These are phyloP conservation scores for Claviceps citrina DNA, from an alignment of 2,329 filamentous ascomycete genomes.

Conservation along the genomic window DNA sequence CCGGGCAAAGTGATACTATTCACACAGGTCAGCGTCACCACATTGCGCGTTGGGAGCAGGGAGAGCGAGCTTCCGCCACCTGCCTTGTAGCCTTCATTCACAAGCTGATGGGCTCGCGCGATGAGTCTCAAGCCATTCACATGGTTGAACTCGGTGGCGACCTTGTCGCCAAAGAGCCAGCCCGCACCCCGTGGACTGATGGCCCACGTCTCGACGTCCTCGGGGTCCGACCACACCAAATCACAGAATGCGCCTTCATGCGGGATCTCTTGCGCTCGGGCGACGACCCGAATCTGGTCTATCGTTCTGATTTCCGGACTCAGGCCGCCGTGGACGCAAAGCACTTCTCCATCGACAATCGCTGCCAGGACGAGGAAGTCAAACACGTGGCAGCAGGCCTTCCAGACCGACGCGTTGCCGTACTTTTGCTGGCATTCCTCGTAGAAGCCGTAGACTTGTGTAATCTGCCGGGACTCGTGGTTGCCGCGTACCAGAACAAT, in stretches of 20 bases:
- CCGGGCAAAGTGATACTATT: slow-evolving; percentile 81
- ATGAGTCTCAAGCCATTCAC: slow-evolving; percentile 95
- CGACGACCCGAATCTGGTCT: slow-evolving; percentile 97
- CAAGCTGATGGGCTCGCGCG: slow-evolving; percentile 90
- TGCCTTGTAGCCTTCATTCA: slow-evolving; percentile 96
- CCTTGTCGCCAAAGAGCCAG: slow-evolving; percentile 94
- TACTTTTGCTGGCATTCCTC: slow-evolving; percentile 98
- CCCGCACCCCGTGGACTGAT: slow-evolving; percentile 90
- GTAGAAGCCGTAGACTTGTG: slow-evolving; percentile 97
- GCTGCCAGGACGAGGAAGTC: slow-evolving; percentile 93
- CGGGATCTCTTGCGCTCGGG: slow-evolving; percentile 91
- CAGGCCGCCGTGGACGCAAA: slow-evolving; percentile 88
- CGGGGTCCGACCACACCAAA: slow-evolving; percentile 93
- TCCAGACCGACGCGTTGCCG: slow-evolving; percentile 98
- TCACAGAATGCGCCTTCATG: slow-evolving; percentile 98
- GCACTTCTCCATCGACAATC: slow-evolving; percentile 95
- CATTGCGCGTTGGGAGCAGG: background rate
- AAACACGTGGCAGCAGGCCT: slow-evolving; percentile 98
- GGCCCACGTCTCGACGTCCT: slow-evolving; percentile 93
- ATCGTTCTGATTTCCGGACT: slow-evolving; percentile 90
- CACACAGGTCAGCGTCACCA: background rate
- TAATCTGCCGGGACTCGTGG: slow-evolving; percentile 94
- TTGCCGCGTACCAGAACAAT: slow-evolving; percentile 96
- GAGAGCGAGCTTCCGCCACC: background rate
- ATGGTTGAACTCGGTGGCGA: slow-evolving; percentile 93